Conservation (phyloP, 768 basidiomycete genomes). For the Porphyrellus cyaneotinctus region DNA sequence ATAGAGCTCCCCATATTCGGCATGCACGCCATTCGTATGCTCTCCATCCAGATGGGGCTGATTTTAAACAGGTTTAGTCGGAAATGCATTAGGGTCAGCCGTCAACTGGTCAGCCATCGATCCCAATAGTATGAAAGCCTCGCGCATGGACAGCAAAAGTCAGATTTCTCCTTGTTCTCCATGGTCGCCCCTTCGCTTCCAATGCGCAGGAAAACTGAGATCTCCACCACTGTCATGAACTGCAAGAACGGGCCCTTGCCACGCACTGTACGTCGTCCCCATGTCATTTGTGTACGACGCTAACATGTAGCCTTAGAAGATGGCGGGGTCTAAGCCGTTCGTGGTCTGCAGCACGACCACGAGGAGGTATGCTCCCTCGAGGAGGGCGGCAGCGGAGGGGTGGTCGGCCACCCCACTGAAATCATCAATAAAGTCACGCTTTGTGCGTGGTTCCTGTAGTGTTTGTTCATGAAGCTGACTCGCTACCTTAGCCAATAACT, state of each 20-base stretch:
- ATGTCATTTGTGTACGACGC: too few relatives aligned
- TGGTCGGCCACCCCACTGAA: not conserved
- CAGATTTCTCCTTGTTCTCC: not conserved
- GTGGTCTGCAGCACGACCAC: slow-evolving; percentile 1
- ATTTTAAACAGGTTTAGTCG: not conserved
- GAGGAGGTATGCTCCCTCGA: not conserved
- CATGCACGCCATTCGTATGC: too few relatives aligned
- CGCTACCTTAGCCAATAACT: too few relatives aligned
- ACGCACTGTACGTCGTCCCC: not conserved
- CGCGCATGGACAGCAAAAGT: not conserved
- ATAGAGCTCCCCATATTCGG: too few relatives aligned
- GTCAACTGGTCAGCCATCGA: slow-evolving; percentile 1
- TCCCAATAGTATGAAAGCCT: not conserved
- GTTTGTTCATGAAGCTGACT: too few relatives aligned
- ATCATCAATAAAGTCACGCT: not conserved
- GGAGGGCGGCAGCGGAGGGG: not conserved
- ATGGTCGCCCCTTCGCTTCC: not conserved
- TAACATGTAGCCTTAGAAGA: not conserved
- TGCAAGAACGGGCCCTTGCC: not conserved
- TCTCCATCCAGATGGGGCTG: not conserved
- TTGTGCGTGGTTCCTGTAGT: too few relatives aligned
- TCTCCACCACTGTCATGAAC: not conserved
- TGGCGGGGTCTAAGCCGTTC: slow-evolving; percentile 3
- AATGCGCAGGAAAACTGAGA: not conserved
- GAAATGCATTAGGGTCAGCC: not conserved